phyloP scores from a whole-genome alignment of 140 eudicot species.

The Ambrosia hybrid region DNA sequence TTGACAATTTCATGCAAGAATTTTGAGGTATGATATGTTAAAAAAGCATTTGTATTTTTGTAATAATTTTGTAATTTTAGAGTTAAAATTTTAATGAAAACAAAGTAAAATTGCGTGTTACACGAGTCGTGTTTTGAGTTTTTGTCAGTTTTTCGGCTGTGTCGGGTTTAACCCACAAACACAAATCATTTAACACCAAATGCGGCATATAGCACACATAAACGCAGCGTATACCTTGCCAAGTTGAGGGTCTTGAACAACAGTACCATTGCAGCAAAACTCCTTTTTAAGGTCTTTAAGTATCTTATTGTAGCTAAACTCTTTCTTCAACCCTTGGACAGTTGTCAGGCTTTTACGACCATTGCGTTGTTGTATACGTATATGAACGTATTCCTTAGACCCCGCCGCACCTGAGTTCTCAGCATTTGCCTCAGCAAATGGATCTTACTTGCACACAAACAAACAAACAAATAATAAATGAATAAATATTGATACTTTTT shows the following conservation, averaged over 20 bases:
- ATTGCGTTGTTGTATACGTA: conserved; percentile 74
- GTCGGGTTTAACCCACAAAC: too few relatives aligned
- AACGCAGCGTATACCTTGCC: conserved; percentile 46
- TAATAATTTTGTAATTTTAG: too few relatives aligned
- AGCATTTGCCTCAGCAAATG: conserved; percentile 85
- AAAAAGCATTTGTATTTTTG: too few relatives aligned
- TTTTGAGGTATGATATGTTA: too few relatives aligned
- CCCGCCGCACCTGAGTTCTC: conserved; percentile 77
- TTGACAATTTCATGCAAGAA: too few relatives aligned
- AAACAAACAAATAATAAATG: neutral
- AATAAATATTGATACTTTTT: neutral
- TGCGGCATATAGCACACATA: neutral
- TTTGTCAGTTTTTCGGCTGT: too few relatives aligned
- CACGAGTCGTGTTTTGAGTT: too few relatives aligned
- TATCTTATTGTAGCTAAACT: conserved; percentile 56
- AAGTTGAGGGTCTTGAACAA: conserved; percentile 76
- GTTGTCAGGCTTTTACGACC: conserved; percentile 81
- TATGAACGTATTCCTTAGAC: conserved; percentile 68
- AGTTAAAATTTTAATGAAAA: too few relatives aligned
- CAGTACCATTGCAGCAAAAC: conserved; percentile 85
- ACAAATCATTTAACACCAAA: neutral
- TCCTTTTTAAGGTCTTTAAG: conserved; percentile 67
- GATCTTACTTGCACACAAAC: conserved; percentile 43
- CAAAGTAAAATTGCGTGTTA: too few relatives aligned
- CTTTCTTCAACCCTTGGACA: conserved; percentile 70